Evolutionary conservation across 225 moss, liverwort and hornwort genomes (phyloP).

Genomic region (Climacium dendroides): DNA sequence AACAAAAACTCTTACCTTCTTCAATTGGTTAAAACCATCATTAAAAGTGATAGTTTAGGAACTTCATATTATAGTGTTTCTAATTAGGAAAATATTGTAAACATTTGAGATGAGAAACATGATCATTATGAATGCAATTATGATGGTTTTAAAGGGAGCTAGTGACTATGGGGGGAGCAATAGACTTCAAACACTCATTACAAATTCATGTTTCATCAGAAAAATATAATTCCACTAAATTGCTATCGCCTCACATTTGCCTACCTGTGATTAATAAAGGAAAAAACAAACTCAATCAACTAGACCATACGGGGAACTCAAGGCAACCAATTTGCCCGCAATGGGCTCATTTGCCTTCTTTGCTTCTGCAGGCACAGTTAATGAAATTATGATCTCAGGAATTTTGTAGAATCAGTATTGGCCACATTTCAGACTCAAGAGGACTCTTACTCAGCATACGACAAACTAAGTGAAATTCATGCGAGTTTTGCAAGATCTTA

Average conservation of each 20-base stretch:
- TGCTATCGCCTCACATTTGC: not conserved
- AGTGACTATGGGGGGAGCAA: too few species aligned
- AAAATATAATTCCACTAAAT: not conserved
- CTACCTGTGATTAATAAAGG: not conserved
- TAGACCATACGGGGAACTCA: not conserved
- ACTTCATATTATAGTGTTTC: not conserved
- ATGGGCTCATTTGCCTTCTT: not conserved
- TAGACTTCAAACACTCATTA: not conserved
- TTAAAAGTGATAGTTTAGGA: not conserved
- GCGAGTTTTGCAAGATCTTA: too few species aligned
- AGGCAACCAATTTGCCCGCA: not conserved
- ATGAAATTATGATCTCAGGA: too few species aligned
- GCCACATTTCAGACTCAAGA: too few species aligned
- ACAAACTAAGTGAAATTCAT: too few species aligned
- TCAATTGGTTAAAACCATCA: not conserved
- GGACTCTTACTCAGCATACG: too few species aligned
- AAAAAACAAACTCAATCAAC: too few species aligned
- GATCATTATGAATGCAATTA: not conserved
- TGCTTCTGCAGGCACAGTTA: not conserved
- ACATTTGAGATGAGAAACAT: not conserved
- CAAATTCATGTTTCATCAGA: not conserved
- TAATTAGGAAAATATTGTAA: not conserved
- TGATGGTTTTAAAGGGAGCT: not conserved
- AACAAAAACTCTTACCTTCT: not conserved
- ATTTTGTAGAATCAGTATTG: too few species aligned